A percentile compares a stretch with the other conserved stretches of the same genome.
Evolutionary conservation across 257 asterid genomes (phyloP).

Genomic region (Nicotiana noctiflora): DNA sequence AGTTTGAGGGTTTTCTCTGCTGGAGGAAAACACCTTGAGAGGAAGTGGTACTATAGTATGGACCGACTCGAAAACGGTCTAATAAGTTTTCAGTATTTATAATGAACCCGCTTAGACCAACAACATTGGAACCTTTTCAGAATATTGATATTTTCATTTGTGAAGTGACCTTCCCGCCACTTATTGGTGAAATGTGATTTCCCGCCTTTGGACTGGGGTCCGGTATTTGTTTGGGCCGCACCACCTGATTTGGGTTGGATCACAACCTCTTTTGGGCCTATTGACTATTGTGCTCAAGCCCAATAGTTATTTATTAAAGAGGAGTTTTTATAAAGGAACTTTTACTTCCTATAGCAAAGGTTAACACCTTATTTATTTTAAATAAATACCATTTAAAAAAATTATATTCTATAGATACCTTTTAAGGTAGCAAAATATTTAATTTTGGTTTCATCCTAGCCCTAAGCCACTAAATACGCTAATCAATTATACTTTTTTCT

Average conservation of each 20-base stretch:
- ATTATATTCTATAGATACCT: too few relatives aligned
- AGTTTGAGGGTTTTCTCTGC: slow-evolving; percentile 20
- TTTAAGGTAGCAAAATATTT: too few relatives aligned
- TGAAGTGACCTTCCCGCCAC: slow-evolving; percentile 27
- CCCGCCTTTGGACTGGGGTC: slow-evolving; percentile 31
- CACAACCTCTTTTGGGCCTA: background rate
- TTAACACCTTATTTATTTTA: too few relatives aligned
- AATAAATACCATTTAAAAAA: too few relatives aligned
- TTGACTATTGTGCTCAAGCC: too few relatives aligned
- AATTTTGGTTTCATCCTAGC: too few relatives aligned
- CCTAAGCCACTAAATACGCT: too few relatives aligned
- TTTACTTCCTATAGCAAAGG: too few relatives aligned
- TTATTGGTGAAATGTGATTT: slow-evolving; percentile 14
- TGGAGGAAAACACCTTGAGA: background rate
- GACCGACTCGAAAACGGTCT: background rate
- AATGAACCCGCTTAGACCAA: background rate
- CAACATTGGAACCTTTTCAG: background rate
- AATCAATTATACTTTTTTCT: too few relatives aligned
- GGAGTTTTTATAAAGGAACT: too few relatives aligned
- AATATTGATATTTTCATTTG: too few relatives aligned
- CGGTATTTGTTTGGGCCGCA: background rate
- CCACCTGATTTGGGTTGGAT: background rate
- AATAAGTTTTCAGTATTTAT: background rate
- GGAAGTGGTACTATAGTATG: background rate
- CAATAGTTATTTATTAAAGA: too few relatives aligned